Evolutionary conservation across 2,329 filamentous ascomycete genomes (phyloP).

Genomic region (Furcasterigmium furcatum): DNA sequence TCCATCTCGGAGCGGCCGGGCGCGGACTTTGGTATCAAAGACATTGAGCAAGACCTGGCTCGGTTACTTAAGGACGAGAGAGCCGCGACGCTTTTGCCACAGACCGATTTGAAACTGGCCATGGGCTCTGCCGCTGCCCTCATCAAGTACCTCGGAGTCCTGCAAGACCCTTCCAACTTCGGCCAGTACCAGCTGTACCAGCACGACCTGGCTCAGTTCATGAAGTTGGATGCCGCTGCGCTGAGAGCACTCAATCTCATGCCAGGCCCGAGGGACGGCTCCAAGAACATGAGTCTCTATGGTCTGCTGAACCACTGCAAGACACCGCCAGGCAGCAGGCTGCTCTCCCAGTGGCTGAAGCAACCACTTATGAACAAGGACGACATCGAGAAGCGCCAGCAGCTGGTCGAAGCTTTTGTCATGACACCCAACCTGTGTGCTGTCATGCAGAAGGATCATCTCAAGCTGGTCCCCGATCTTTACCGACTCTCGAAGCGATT

Average conservation of each 20-base stretch:
- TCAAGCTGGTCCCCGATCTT: constrained; percentile 88
- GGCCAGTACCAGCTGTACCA: constrained; percentile 97
- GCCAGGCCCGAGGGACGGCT: constrained; percentile 89
- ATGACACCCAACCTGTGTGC: constrained; percentile 93
- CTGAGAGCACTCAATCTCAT: constrained; percentile 94
- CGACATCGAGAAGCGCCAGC: constrained; percentile 88
- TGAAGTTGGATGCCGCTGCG: constrained; percentile 96
- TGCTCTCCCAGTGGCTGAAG: constrained; percentile 95
- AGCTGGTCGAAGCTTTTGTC: constrained; percentile 90
- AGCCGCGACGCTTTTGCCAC: constrained; percentile 72
- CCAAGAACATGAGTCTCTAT: constrained; percentile 97
- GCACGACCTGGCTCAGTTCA: constrained; percentile 93
- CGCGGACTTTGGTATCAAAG: constrained; percentile 79
- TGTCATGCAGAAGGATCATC: constrained; percentile 94
- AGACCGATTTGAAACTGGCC: constrained; percentile 89
- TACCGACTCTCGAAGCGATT: constrained; percentile 94
- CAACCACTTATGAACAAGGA: constrained; percentile 89
- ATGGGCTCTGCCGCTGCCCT: constrained; percentile 93
- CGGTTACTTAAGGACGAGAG: constrained; percentile 84
- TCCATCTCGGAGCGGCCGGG: constrained; percentile 78
- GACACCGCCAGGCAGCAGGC: constrained; percentile 84
- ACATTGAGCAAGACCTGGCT: constrained; percentile 93
- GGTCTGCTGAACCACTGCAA: constrained; percentile 97
- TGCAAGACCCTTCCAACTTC: constrained; percentile 92
- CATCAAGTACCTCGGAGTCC: constrained; percentile 88